Evolutionary conservation across 805 yeast species (phyloP).

Genomic region (Wickerhamiella lipophila): DNA sequence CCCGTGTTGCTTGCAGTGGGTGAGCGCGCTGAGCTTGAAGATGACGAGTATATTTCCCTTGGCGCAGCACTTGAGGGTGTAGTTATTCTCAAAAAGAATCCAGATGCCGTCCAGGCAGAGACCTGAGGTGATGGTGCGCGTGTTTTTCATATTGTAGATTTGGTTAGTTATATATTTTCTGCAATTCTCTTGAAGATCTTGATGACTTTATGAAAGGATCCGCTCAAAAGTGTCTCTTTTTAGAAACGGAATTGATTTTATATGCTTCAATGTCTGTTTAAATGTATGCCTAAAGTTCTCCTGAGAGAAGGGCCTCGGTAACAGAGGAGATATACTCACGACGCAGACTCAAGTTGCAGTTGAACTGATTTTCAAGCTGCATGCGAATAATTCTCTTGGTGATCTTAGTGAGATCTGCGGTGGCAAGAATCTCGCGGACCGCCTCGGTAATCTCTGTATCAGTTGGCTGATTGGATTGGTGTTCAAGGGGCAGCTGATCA

Average conservation of each 20-base stretch:
- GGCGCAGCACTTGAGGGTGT: constrained; percentile 81
- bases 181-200: background rate
- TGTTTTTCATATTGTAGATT: constrained; percentile 21
- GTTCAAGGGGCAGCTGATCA: constrained; percentile 4
- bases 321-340: constrained; percentile 31
- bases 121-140: background rate
- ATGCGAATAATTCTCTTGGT: constrained; percentile 30
- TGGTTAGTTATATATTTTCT: background rate
- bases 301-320: constrained; percentile 31
- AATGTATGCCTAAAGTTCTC: constrained; percentile 25
- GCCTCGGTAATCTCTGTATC: constrained; percentile 30
- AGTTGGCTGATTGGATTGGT: constrained; percentile 23
- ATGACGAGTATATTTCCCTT: constrained; percentile 78
- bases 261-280: background rate
- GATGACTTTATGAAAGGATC: too few species aligned
- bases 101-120: constrained; percentile 31
- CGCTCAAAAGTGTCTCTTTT: too few species aligned
- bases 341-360: constrained; percentile 25
- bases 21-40: constrained; percentile 93
- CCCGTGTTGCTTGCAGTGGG: constrained; percentile 90
- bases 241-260: background rate
- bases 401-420: constrained; percentile 30
- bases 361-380: constrained; percentile 29
- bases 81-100: constrained; percentile 83
- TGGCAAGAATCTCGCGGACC: constrained; percentile 28